These are phyloP conservation scores for Plasmodium adleri DNA, from an alignment of 169 alveolate genomes.

Conservation along the genomic window DNA sequence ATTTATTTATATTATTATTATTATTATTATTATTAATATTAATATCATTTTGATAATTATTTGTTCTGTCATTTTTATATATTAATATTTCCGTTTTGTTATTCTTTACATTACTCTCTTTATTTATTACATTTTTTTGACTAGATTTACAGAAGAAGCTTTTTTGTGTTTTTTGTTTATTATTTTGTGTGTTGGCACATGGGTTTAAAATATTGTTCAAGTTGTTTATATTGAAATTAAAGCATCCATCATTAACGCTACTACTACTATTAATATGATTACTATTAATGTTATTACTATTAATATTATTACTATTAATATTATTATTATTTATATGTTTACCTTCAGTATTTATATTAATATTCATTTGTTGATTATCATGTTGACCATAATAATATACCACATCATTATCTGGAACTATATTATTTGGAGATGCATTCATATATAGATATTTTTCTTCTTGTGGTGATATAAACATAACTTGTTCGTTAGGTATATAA, in stretches of 20 bases:
- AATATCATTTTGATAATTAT: neutral
- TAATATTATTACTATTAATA: neutral
- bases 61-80: constrained; percentile 7
- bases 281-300: neutral
- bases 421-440: neutral
- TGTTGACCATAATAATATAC: no score
- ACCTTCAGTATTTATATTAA: no score
- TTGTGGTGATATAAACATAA: neutral
- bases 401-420: no score
- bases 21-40: neutral
- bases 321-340: no score
- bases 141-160: constrained; percentile 39
- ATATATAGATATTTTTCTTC: neutral
- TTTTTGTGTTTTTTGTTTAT: neutral
- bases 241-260: neutral
- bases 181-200: neutral
- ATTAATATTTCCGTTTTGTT: constrained; percentile 40
- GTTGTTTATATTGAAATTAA: neutral
- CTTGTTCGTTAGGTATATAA: neutral
- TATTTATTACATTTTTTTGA: neutral
- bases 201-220: neutral
- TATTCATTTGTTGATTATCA: no score
- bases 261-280: neutral
- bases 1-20: constrained; percentile 6
- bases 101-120: constrained; percentile 1